A percentile compares a stretch with the other conserved stretches of the same genome.
These are phyloP conservation scores for Spathaspora hagerdaliae DNA, from an alignment of 805 yeast species.

Conservation along the genomic window DNA sequence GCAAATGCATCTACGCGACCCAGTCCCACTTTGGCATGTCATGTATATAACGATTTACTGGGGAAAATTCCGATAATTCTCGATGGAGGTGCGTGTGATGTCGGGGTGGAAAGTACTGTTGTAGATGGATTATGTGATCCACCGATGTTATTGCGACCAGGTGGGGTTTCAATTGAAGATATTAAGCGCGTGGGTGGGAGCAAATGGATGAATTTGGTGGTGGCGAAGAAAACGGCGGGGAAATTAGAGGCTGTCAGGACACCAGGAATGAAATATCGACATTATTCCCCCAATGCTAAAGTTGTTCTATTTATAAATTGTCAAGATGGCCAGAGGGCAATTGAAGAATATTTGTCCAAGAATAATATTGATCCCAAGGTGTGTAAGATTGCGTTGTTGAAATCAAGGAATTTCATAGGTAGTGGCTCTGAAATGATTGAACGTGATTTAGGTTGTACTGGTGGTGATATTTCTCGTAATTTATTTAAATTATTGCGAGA, in stretches of 20 bases:
- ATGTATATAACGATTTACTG: slow-evolving; percentile 75
- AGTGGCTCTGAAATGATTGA: slow-evolving; percentile 16
- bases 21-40: slow-evolving; percentile 84
- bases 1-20: slow-evolving; percentile 97
- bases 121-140: slow-evolving; percentile 84
- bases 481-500: slow-evolving; percentile 71
- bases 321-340: slow-evolving; percentile 36
- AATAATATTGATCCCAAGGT: slow-evolving; percentile 9
- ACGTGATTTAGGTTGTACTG: slow-evolving; percentile 40
- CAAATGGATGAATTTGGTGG: slow-evolving; percentile 57
- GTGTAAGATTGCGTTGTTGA: slow-evolving; percentile 50
- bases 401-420: slow-evolving; percentile 32
- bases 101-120: slow-evolving; percentile 93
- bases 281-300: slow-evolving; percentile 86
- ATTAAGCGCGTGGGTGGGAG: slow-evolving; percentile 63
- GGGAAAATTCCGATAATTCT: slow-evolving; percentile 79
- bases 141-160: slow-evolving; percentile 89
- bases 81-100: slow-evolving; percentile 86
- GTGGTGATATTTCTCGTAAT: slow-evolving; percentile 66
- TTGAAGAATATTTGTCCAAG: slow-evolving; percentile 21
- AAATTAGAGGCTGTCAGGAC: slow-evolving; percentile 71
- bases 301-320: slow-evolving; percentile 64
- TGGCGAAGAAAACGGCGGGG: slow-evolving; percentile 67
- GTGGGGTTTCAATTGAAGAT: slow-evolving; percentile 84
- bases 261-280: slow-evolving; percentile 97